These are phyloP conservation scores for Schizosaccharomyces japonicus DNA, from an alignment of 805 yeast species.

Conservation along the genomic window DNA sequence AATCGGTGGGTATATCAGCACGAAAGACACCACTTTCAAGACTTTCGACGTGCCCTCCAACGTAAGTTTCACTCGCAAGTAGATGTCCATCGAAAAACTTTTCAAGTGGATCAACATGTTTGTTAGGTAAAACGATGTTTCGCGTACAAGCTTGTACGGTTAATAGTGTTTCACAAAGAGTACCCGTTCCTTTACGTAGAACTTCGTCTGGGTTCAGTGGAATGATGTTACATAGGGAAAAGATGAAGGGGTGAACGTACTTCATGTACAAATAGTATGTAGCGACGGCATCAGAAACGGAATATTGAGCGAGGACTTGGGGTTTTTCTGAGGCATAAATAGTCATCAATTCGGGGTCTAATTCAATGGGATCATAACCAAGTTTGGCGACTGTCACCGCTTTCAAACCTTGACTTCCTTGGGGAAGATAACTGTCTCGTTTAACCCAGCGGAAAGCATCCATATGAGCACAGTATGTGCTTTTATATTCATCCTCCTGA, in stretches of 20 bases:
- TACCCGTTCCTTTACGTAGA: conserved; percentile 90
- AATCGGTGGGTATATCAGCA: conserved; percentile 55
- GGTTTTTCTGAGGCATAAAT: conserved; percentile 92
- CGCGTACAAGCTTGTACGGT: conserved; percentile 80
- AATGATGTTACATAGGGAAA: conserved; percentile 82
- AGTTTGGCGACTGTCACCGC: conserved; percentile 90
- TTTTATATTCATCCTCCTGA: conserved; percentile 74
- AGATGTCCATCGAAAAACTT: conserved; percentile 86
- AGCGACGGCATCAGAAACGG: conserved; percentile 98
- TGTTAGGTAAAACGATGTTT: conserved; percentile 66
- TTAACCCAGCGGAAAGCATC: conserved; percentile 96
- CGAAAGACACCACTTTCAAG: conserved; percentile 94
- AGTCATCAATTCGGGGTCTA: conserved; percentile 94
- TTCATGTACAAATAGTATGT: conserved; percentile 88
- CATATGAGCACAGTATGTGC: conserved; percentile 84
- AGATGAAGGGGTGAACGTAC: conserved; percentile 89
- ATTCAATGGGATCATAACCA: conserved; percentile 87
- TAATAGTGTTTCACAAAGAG: conserved; percentile 87
- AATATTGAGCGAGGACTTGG: conserved; percentile 76
- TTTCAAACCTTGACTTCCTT: conserved; percentile 93
- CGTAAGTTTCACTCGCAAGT: conserved; percentile 85
- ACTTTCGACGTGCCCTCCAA: conserved; percentile 96
- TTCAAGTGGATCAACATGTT: conserved; percentile 83
- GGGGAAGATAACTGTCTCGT: conserved; percentile 90
- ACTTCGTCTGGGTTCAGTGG: conserved; percentile 95